phyloP scores from a whole-genome alignment of 495 filamentous ascomycete genomes.

The Neurospora sp. region DNA sequence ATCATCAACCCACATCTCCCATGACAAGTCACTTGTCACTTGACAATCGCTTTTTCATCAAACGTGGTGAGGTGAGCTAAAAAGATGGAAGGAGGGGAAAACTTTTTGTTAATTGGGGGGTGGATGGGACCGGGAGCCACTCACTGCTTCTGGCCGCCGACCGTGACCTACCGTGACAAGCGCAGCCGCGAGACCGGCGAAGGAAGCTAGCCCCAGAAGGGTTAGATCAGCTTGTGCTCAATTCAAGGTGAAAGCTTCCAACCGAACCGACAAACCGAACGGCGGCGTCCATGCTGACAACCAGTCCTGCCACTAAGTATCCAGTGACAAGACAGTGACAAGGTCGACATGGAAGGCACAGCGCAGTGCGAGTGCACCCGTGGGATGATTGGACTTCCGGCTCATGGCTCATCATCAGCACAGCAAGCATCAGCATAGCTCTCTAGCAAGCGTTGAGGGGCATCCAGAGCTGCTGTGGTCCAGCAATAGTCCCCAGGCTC shows the following conservation, averaged over 20 bases:
- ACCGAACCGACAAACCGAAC: background rate
- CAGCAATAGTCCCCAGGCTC: background rate
- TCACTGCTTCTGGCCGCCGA: background rate
- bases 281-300: background rate
- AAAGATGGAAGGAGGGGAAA: background rate
- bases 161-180: background rate
- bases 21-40: background rate
- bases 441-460: background rate
- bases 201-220: background rate
- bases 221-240: background rate
- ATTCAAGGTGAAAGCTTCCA: background rate
- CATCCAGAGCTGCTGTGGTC: background rate
- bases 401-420: background rate
- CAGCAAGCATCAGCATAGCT: background rate
- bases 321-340: background rate
- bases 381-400: background rate
- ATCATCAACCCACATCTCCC: background rate
- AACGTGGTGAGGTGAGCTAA: background rate
- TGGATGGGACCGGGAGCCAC: background rate
- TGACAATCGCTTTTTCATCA: background rate
- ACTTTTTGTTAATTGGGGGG: background rate
- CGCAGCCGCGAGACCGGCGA: background rate
- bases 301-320: background rate
- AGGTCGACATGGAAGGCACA: background rate
- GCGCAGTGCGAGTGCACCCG: background rate